phyloP scores from a whole-genome alignment of 352 stramenopile species.

The Phytophthora sansomeana region DNA sequence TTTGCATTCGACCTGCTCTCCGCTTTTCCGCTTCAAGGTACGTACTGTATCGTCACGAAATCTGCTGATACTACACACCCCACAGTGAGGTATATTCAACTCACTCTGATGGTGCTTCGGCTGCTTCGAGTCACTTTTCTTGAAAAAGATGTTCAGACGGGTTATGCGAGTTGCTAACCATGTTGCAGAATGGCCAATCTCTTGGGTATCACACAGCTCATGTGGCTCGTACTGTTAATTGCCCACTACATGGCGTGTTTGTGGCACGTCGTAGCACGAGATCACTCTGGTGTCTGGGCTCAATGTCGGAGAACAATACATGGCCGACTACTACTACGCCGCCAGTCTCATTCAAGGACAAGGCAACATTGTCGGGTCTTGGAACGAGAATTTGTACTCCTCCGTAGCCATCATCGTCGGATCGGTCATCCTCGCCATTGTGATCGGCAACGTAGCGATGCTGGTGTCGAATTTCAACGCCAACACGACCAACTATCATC shows the following conservation, averaged over 20 bases:
- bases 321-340: constrained; percentile 43
- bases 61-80: constrained; percentile 13
- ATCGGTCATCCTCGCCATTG: constrained; percentile 1
- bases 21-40: constrained; percentile 1
- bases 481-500: background rate
- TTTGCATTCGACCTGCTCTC: constrained; percentile 24
- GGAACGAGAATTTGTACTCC: background rate
- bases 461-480: constrained; percentile 4
- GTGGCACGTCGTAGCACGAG: constrained; percentile 44
- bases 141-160: constrained; percentile 23
- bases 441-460: too few relatives aligned
- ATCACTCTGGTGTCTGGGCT: too few relatives aligned
- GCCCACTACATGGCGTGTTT: constrained; percentile 52
- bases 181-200: constrained; percentile 33
- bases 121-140: constrained; percentile 13
- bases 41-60: background rate
- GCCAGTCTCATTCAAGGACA: constrained; percentile 42
- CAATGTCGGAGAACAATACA: constrained; percentile 42
- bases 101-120: constrained; percentile 28
- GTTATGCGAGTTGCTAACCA: constrained; percentile 29
- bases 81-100: background rate
- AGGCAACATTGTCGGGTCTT: constrained; percentile 17
- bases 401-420: background rate
- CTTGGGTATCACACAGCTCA: constrained; percentile 36
- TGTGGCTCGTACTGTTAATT: constrained; percentile 45